Base-by-base conservation (phyloP, 768 basidiomycete species). In the Tylopilus plumbeoviolaceoides region DNA sequence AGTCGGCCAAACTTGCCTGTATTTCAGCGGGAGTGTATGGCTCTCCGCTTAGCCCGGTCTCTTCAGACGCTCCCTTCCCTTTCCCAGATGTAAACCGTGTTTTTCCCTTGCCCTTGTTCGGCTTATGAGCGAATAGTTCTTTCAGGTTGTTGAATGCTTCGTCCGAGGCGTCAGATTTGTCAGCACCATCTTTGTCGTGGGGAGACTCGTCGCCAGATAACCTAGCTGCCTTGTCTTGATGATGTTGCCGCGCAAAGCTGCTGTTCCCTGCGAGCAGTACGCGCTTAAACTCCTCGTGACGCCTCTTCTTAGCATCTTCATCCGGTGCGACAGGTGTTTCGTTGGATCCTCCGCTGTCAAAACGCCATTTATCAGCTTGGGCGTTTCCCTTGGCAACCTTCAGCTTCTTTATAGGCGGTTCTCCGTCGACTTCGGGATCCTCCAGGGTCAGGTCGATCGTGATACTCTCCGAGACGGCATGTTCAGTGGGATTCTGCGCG, bases 1-100 rank as follows among this genome's bases (percentile, higher is more conserved):
- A 51, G n/a, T 14, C 4, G 27, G 46, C 3, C n/a, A 42, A 21
- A 25, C 69, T 48, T 63, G 73, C 82, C 69, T 92, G 91, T 44
- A 81, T 69, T 67, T 94, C 91, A 21, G 92, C 64, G 2, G 88
- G 87, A 2, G 91, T 92, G 57, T 84, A 92, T 10, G 82, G 47
- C 64, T 85, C 63, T 0, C 89, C 90, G 54, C 82, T 79, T 1
- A 88, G 85, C 2, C 89, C 90, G 21, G 85, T 55, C 9, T 35
- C 53, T 53, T 76, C 77, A 27, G 70, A 69, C 4, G 53, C 59
- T 50, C 71, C 73, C 59, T 75, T 79, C 21, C 49, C 53, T 52
- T 56, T 67, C 12, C 39, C 58, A 17, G 46, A 64, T 41, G 44
- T 68, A 39, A 57, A 55, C 38, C 59, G 71, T 47, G 64, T 52